phyloP scores from a whole-genome alignment of 768 basidiomycete species.

The Cystofilobasidium ferigula region DNA sequence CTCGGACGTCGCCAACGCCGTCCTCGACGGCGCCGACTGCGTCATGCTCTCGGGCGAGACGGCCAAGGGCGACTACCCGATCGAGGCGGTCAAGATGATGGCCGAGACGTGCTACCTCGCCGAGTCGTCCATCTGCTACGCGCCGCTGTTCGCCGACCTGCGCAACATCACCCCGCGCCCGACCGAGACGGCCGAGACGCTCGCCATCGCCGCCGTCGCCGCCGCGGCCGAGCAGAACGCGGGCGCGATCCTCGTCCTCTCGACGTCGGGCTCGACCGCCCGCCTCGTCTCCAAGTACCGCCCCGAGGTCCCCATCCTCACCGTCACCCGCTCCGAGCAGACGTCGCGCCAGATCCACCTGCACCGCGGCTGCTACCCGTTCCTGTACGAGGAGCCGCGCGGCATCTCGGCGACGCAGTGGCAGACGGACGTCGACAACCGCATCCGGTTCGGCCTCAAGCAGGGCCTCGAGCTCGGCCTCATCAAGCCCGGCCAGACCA shows the following conservation, averaged over 20 bases:
- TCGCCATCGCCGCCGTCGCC: slow-evolving; percentile 89
- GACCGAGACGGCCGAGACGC: slow-evolving; percentile 87
- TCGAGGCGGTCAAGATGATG: slow-evolving; percentile 98
- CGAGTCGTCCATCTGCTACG: slow-evolving; percentile 89
- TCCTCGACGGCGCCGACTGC: slow-evolving; percentile 96
- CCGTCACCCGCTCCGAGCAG: slow-evolving; percentile 90
- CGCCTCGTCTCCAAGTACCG: slow-evolving; percentile 94
- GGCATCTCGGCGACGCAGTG: slow-evolving; percentile 74
- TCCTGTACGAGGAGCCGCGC: slow-evolving; percentile 78
- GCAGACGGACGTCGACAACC: slow-evolving; percentile 72
- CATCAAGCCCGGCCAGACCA: slow-evolving; percentile 74
- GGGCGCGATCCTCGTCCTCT: slow-evolving; percentile 86
- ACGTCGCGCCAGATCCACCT: slow-evolving; percentile 94
- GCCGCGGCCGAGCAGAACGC: slow-evolving; percentile 92
- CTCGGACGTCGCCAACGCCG: slow-evolving; percentile 98
- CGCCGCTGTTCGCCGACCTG: slow-evolving; percentile 83
- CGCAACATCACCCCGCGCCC: slow-evolving; percentile 67
- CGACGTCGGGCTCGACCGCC: slow-evolving; percentile 88
- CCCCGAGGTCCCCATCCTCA: slow-evolving; percentile 85
- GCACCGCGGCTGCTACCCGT: slow-evolving; percentile 33
- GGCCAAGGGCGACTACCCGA: slow-evolving; percentile 91
- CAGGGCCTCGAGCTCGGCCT: slow-evolving; percentile 72
- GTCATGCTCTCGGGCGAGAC: slow-evolving; percentile 99
- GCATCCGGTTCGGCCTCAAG: slow-evolving; percentile 60
- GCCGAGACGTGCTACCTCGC: slow-evolving; percentile 97